Percentiles rank a stretch among this genome's conserved stretches.
Evolutionary conservation across 1,139 yeast species (phyloP).

Genomic region (Schizosaccharomyces versatilis): DNA sequence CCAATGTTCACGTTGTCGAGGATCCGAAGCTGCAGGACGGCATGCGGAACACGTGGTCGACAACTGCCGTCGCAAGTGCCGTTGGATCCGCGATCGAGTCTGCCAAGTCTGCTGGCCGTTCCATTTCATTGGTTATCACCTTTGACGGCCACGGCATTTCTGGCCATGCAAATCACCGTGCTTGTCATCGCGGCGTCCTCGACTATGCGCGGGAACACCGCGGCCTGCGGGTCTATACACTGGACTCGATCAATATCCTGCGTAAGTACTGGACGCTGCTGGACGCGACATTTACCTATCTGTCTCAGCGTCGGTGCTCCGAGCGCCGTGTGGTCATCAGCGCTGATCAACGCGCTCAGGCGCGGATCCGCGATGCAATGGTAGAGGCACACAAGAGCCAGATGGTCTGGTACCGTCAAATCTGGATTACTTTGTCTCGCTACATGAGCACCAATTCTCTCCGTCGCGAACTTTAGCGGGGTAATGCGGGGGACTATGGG

Average conservation of each 20-base stretch:
- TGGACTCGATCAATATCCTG: constrained; percentile 21
- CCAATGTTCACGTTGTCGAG: constrained; percentile 28
- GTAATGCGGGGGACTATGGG: too few species aligned
- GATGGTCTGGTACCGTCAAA: constrained; percentile 87
- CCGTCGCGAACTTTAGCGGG: neutral
- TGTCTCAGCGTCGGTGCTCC: constrained; percentile 5
- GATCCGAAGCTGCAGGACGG: constrained; percentile 42
- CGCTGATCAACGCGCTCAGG: constrained; percentile 35
- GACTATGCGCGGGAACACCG: neutral
- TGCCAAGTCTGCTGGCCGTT: too few species aligned
- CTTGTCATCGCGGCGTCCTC: constrained; percentile 18
- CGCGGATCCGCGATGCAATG: constrained; percentile 54
- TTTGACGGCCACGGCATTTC: constrained; percentile 75
- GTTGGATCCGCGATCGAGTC: neutral
- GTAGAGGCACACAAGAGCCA: constrained; percentile 64
- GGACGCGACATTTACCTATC: constrained; percentile 17
- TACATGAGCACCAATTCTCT: constrained; percentile 53
- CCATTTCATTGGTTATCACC: constrained; percentile 28
- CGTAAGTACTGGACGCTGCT: constrained; percentile 20
- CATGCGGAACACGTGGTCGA: constrained; percentile 49
- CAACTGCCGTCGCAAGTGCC: constrained; percentile 19
- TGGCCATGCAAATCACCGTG: constrained; percentile 61
- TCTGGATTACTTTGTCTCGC: constrained; percentile 61
- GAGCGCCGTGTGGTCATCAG: constrained; percentile 19
- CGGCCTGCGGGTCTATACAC: constrained; percentile 15